Base-by-base conservation (phyloP, 164 flowering plant species). In the Nelumbo lutea region DNA sequence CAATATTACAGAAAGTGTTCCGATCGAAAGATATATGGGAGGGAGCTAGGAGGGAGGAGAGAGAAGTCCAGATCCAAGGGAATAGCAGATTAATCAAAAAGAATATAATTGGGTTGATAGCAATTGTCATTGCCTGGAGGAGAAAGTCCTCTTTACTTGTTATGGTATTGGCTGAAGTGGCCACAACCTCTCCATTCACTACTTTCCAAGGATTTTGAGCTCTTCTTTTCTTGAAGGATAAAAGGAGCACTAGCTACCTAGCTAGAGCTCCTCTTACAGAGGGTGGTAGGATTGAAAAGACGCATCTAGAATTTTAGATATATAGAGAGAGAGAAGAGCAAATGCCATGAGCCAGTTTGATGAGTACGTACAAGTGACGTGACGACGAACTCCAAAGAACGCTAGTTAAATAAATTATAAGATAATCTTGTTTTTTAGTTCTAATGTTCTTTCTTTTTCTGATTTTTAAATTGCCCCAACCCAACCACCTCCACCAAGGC, bases 71-170 rank as follows among this genome's bases (percentile, higher is more conserved):
- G 27, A 27, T 27, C 27, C 0, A 27, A 27, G 27, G 27, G 27
- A 27, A 27, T 27, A 27, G 27, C 27, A 27, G 27, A 27, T 27
- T 27, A 27, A 27, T 27, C 27, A 27, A 27, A 27, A 27, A 27
- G 27, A 27, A 27, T 27, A 10, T 51, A 9, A 51, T 8, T 51
- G 55, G 10, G 3, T 56, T 56, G 39, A 58, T 40, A n/a, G 40
- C 8, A 51, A 65, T 57, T 50, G 27, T 14, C 58, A 50, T 51
- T 50, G 10, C 58, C 44, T 27, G 40, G 4, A 42, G 40, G 4
- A 42, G 68, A 53, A 66, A 42, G 68, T 53, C 47, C 11, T 66
- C 68, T 14, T 66, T 50, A 55, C 61, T 42, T 66, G 59, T 42
- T 42, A 53, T n/a, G 39, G 41, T 53, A 50, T 27, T 51, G 45